Conservation (phyloP, 208 protist genomes). For the Acanthamoeba healyi region DNA sequence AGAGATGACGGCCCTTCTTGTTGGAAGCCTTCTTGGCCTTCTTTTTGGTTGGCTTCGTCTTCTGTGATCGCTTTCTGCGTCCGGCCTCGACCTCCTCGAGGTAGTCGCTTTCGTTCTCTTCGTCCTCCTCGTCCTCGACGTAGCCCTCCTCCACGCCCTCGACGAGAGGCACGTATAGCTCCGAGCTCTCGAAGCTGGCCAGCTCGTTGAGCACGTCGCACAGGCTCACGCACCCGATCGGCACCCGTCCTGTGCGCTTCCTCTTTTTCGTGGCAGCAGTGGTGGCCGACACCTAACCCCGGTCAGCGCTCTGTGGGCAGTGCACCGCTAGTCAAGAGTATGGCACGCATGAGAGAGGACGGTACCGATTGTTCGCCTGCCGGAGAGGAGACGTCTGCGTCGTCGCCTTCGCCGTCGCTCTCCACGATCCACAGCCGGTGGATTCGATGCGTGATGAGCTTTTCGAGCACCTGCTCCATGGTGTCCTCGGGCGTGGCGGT, state of each 20-base stretch:
- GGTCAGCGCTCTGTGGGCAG: not conserved
- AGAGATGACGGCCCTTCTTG: no score
- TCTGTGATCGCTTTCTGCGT: not conserved
- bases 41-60: not conserved
- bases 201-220: conserved; percentile 64
- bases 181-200: conserved; percentile 23
- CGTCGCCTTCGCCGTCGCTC: not conserved
- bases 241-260: not conserved
- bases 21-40: not conserved
- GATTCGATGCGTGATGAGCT: conserved; percentile 33
- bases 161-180: not conserved
- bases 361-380: not conserved
- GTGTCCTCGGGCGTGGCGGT: conserved; percentile 48
- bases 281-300: not conserved
- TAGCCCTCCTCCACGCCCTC: conserved; percentile 45
- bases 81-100: not conserved
- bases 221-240: conserved; percentile 63
- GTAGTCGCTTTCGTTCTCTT: conserved; percentile 1
- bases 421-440: conserved; percentile 56
- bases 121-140: not conserved
- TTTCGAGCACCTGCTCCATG: conserved; percentile 32
- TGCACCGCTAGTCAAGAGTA: not conserved
- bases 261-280: no score
- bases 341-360: not conserved
- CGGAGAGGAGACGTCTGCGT: not conserved